phyloP scores from a whole-genome alignment of 1,139 yeast species.

The Sugiyamaella xylanicola region DNA sequence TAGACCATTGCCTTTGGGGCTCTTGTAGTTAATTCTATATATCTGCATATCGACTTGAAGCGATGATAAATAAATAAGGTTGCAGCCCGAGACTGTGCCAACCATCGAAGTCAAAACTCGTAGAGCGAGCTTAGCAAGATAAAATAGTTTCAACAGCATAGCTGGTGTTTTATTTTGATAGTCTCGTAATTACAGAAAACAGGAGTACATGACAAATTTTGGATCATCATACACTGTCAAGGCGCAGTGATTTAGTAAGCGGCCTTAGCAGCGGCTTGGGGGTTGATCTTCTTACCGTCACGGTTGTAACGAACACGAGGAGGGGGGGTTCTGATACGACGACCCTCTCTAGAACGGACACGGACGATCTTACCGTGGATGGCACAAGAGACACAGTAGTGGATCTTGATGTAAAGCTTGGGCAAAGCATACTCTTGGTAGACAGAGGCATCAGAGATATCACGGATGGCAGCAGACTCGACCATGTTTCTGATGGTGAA shows the following conservation, averaged over 20 bases:
- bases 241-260: slow-evolving; percentile 47
- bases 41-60: no score
- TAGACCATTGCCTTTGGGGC: background rate
- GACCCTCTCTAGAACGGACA: slow-evolving; percentile 98
- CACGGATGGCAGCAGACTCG: slow-evolving; percentile 99
- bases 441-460: slow-evolving; percentile 98
- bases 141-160: background rate
- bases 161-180: slow-evolving; percentile 11
- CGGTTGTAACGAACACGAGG: slow-evolving; percentile 98
- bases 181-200: slow-evolving; percentile 14
- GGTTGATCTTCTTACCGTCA: slow-evolving; percentile 90
- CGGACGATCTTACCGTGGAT: slow-evolving; percentile 99
- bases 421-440: slow-evolving; percentile 99
- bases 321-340: slow-evolving; percentile 99
- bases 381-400: slow-evolving; percentile 99
- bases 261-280: slow-evolving; percentile 97
- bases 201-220: slow-evolving; percentile 19
- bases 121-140: background rate
- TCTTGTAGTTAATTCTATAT: no score
- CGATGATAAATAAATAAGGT: no score
- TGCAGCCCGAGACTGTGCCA: no score
- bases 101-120: no score
- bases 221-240: slow-evolving; percentile 13
- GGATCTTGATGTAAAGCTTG: slow-evolving; percentile 99
- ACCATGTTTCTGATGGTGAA: slow-evolving; percentile 99